Percentiles rank a stretch among this genome's conserved stretches.
Evolutionary conservation across 148 eudicot genomes (phyloP).

Genomic region (Polygonum maritimum): DNA sequence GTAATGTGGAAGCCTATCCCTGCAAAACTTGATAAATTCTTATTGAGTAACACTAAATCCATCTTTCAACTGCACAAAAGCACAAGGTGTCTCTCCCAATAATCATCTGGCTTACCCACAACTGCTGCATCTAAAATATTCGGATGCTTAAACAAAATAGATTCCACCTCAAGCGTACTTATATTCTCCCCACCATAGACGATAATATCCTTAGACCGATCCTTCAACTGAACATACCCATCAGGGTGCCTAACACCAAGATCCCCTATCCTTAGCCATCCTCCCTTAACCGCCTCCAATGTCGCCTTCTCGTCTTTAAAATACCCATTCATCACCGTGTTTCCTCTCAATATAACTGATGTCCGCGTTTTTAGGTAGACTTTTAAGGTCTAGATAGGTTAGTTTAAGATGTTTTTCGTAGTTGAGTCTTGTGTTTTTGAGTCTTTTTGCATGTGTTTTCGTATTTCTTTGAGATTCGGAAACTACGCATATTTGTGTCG

Average conservation of each 20-base stretch:
- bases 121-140: constrained; percentile 38
- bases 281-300: constrained; percentile 22
- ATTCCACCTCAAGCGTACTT: constrained; percentile 37
- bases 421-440: too few relatives aligned
- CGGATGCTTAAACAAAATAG: constrained; percentile 24
- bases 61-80: constrained; percentile 32
- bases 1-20: constrained; percentile 33
- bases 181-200: constrained; percentile 49
- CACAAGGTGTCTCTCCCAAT: constrained; percentile 51
- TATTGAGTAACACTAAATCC: constrained; percentile 12
- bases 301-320: constrained; percentile 28
- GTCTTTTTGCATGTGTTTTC: too few relatives aligned
- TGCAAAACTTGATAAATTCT: constrained; percentile 27
- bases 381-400: too few relatives aligned
- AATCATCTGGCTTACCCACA: constrained; percentile 34
- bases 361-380: too few relatives aligned
- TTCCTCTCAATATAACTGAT: constrained; percentile 38
- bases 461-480: too few relatives aligned
- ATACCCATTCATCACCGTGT: constrained; percentile 40
- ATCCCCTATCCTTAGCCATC: constrained; percentile 41
- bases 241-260: constrained; percentile 34
- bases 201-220: constrained; percentile 36
- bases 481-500: too few relatives aligned
- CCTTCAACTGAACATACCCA: constrained; percentile 34
- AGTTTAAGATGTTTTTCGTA: too few relatives aligned